Conservation (phyloP, 768 basidiomycete species). For the Gloeophyllum trabeum region DNA sequence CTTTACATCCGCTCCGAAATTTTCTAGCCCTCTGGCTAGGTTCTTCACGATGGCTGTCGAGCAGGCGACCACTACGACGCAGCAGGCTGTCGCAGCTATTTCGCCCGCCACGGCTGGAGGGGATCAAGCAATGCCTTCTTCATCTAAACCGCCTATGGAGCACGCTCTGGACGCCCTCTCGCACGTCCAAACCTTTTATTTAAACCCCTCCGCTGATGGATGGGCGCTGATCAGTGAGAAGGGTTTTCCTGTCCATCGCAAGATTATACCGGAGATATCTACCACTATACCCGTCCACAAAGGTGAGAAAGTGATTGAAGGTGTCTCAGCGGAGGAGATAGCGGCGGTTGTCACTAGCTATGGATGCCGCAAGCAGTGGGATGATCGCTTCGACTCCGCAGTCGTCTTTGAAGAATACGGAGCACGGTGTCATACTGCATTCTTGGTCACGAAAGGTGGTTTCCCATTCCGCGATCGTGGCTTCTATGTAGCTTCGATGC, state of each 20-base stretch:
- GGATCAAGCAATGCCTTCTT: conserved; percentile 31
- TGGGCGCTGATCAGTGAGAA: conserved; percentile 77
- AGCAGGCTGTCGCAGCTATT: conserved; percentile 70
- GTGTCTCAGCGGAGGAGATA: conserved; percentile 88
- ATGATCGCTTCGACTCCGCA: conserved; percentile 71
- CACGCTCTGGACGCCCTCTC: conserved; percentile 75
- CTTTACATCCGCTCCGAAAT: conserved; percentile 45
- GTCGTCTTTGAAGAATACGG: conserved; percentile 69
- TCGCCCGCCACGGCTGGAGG: conserved; percentile 39
- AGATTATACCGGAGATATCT: conserved; percentile 68
- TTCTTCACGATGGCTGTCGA: conserved; percentile 71
- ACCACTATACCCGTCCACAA: conserved; percentile 75
- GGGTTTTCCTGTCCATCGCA: conserved; percentile 65
- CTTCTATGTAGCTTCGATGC: conserved; percentile 69
- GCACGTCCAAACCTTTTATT: conserved; percentile 67
- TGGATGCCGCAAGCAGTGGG: conserved; percentile 74
- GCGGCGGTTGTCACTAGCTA: conserved; percentile 59
- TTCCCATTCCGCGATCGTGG: conserved; percentile 90
- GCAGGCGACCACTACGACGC: conserved; percentile 62
- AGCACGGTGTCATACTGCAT: conserved; percentile 58
- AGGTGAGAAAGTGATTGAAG: conserved; percentile 87
- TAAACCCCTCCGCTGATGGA: conserved; percentile 36
- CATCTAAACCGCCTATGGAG: conserved; percentile 62
- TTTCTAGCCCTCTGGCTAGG: conserved; percentile 57
- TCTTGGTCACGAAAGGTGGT: conserved; percentile 61